Conservation (phyloP, 2,329 filamentous ascomycete species). For the Podosphaera aphanis region DNA sequence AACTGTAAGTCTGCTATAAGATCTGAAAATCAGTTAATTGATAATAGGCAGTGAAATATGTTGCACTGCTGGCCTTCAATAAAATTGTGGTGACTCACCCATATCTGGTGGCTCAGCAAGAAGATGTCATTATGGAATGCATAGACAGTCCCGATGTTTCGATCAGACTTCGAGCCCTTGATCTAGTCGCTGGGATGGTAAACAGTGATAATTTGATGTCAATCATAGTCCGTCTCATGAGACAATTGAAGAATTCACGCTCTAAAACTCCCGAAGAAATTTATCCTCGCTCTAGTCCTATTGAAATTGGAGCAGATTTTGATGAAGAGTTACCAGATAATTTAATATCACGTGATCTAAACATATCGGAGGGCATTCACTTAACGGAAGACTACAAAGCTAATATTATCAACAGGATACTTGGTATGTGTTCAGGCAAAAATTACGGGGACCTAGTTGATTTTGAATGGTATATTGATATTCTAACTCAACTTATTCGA, state of each 20-base stretch:
- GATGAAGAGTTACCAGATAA: slow-evolving; percentile 32
- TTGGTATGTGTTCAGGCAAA: slow-evolving; percentile 73
- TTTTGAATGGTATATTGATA: slow-evolving; percentile 94
- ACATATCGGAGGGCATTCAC: slow-evolving; percentile 29
- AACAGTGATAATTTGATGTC: slow-evolving; percentile 62
- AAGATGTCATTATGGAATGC: slow-evolving; percentile 89
- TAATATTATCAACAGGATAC: slow-evolving; percentile 59
- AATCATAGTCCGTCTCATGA: slow-evolving; percentile 69
- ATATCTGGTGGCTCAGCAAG: slow-evolving; percentile 69
- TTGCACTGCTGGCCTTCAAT: slow-evolving; percentile 83
- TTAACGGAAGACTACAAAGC: slow-evolving; percentile 70
- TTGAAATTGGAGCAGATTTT: slow-evolving; percentile 21
- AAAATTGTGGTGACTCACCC: slow-evolving; percentile 81
- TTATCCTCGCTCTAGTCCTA: slow-evolving; percentile 22
- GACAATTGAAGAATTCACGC: slow-evolving; percentile 52
- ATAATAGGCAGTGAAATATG: slow-evolving; percentile 58
- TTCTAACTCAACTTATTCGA: slow-evolving; percentile 65
- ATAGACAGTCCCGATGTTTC: slow-evolving; percentile 91
- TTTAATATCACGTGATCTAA: slow-evolving; percentile 25
- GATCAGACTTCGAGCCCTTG: slow-evolving; percentile 76
- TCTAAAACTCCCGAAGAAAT: slow-evolving; percentile 23
- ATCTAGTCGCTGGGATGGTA: slow-evolving; percentile 85
- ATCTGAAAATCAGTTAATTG: slow-evolving; percentile 3
- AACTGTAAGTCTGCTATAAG: slow-evolving; percentile 41
- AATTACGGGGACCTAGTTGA: slow-evolving; percentile 71